These are phyloP conservation scores for Annulohypoxylon nitens DNA, from an alignment of 495 filamentous ascomycete species.

Conservation along the genomic window DNA sequence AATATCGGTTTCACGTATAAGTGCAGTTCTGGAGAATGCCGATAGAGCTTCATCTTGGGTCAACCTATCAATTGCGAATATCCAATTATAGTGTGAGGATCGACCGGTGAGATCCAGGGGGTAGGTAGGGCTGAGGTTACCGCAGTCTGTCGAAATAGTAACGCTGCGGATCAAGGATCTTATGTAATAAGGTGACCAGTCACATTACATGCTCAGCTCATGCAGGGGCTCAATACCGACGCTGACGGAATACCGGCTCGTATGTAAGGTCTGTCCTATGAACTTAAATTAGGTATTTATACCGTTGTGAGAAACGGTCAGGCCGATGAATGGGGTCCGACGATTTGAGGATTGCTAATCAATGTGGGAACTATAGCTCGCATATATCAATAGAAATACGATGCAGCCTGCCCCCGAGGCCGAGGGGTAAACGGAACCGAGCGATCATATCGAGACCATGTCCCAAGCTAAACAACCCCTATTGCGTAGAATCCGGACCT, in stretches of 20 bases:
- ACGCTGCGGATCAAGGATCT: not conserved
- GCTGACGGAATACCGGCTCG: not conserved
- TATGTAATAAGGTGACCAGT: conserved; percentile 7
- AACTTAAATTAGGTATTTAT: not conserved
- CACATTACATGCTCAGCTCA: not conserved
- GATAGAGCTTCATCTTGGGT: not conserved
- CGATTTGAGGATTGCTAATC: not conserved
- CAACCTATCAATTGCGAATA: not conserved
- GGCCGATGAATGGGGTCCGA: conserved; percentile 8
- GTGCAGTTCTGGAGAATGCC: not conserved
- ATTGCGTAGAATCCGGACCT: conserved; percentile 9
- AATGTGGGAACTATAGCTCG: not conserved
- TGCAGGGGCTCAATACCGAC: not conserved
- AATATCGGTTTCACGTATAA: not conserved
- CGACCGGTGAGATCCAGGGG: not conserved
- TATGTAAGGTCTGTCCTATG: not conserved
- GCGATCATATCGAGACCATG: not conserved
- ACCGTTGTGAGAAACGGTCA: not conserved
- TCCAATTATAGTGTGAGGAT: conserved; percentile 6
- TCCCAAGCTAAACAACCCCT: conserved; percentile 2
- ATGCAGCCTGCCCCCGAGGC: not conserved
- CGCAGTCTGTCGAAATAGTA: not conserved
- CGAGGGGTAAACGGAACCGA: not conserved
- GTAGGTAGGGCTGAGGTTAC: not conserved
- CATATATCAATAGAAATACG: not conserved